Evolutionary conservation across 257 asterid genomes (phyloP).

Genomic region (Jasminum sambac): DNA sequence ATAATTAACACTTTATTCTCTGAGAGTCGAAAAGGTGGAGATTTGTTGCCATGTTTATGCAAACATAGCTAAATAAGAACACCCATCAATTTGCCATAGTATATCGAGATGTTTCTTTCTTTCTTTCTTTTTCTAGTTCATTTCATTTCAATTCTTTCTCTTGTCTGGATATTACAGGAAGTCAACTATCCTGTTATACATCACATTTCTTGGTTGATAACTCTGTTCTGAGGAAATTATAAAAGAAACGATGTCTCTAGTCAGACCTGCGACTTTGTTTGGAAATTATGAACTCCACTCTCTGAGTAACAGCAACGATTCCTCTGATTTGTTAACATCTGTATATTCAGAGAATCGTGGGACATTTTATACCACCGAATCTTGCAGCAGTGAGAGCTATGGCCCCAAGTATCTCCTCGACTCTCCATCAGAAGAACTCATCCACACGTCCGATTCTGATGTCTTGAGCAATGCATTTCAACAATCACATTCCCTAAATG

Average conservation of each 20-base stretch:
- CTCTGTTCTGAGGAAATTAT: slow-evolving; percentile 5
- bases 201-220: background rate
- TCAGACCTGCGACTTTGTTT: slow-evolving; percentile 51
- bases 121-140: background rate
- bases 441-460: slow-evolving; percentile 34
- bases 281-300: slow-evolving; percentile 49
- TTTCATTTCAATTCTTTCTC: background rate
- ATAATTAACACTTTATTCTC: background rate
- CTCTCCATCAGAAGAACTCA: slow-evolving; percentile 60
- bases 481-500: slow-evolving; percentile 23
- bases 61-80: background rate
- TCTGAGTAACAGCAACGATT: slow-evolving; percentile 39
- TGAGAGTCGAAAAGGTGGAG: background rate
- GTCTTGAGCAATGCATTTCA: slow-evolving; percentile 37
- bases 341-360: slow-evolving; percentile 44
- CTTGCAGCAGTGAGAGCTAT: slow-evolving; percentile 52
- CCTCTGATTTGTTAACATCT: slow-evolving; percentile 40
- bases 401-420: slow-evolving; percentile 53
- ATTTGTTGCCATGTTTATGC: background rate
- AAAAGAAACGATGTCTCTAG: slow-evolving; percentile 61
- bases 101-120: too few species aligned
- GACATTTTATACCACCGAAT: slow-evolving; percentile 46
- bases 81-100: background rate
- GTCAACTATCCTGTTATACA: slow-evolving; percentile 12
- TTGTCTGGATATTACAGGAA: slow-evolving; percentile 20